Percentiles rank a stretch among this genome's conserved stretches.
These are phyloP conservation scores for Gaertneriomyces sp. DNA, from an alignment of 192 early-diverging fungal species.

Conservation along the genomic window DNA sequence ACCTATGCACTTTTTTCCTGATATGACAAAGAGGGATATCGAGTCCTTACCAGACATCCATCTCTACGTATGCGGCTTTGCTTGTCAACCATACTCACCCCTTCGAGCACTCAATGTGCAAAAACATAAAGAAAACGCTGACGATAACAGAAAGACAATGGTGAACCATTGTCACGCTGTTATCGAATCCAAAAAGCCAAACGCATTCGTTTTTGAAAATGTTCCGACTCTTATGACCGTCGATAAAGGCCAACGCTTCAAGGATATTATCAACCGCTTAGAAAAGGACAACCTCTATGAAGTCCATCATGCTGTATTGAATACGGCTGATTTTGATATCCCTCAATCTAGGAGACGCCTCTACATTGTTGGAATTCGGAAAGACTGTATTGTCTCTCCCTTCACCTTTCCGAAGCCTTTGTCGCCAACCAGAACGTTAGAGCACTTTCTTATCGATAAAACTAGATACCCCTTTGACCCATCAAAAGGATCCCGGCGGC, in stretches of 20 bases:
- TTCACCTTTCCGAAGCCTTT: not conserved
- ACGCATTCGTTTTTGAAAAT: not conserved
- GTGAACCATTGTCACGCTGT: not conserved
- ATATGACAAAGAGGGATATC: not conserved
- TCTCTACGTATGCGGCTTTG: not conserved
- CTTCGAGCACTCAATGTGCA: too few species aligned
- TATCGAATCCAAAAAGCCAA: not conserved
- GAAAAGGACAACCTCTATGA: not conserved
- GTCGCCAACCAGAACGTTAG: not conserved
- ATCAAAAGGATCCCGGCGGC: not conserved
- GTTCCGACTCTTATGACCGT: not conserved
- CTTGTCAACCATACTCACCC: conserved; percentile 5
- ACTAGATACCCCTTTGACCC: not conserved
- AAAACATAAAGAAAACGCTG: not conserved
- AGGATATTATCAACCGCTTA: not conserved
- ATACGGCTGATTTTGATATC: not conserved
- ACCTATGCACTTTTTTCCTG: not conserved
- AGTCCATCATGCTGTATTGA: not conserved
- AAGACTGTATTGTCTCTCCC: not conserved
- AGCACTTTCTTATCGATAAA: not conserved
- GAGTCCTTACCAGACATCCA: not conserved
- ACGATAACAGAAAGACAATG: not conserved
- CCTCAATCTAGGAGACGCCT: not conserved
- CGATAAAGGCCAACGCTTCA: not conserved
- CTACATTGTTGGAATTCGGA: conserved; percentile 2